Percentiles rank a stretch among this genome's conserved stretches.
Conservation (phyloP, 352 stramenopile genomes). For the Globisporangium emineosum region DNA sequence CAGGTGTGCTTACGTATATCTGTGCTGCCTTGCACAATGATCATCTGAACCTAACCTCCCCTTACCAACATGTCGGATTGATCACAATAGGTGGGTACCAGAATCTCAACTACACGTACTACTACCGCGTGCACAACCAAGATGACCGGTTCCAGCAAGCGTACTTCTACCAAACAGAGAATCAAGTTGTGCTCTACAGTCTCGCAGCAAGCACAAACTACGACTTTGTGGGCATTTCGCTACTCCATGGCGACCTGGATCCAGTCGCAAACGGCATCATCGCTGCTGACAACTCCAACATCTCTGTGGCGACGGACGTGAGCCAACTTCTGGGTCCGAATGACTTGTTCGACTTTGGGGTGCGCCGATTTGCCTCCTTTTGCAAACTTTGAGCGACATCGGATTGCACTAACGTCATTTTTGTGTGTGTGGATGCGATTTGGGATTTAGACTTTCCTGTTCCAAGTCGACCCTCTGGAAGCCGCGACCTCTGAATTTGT, state of each 20-base stretch:
- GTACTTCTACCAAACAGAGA: slow-evolving; percentile 18
- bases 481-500: slow-evolving; percentile 1
- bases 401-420: not conserved
- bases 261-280: slow-evolving; percentile 21
- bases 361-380: slow-evolving; percentile 20
- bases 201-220: slow-evolving; percentile 43
- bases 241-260: slow-evolving; percentile 14
- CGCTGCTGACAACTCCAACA: slow-evolving; percentile 19
- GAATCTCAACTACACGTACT: slow-evolving; percentile 34
- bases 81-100: slow-evolving; percentile 26
- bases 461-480: slow-evolving; percentile 32
- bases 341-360: slow-evolving; percentile 47
- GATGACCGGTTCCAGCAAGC: slow-evolving; percentile 25
- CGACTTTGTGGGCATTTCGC: slow-evolving; percentile 43
- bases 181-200: slow-evolving; percentile 22
- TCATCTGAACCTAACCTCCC: not conserved
- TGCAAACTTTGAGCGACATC: no score
- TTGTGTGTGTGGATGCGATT: not conserved
- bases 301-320: slow-evolving; percentile 21
- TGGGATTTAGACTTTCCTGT: slow-evolving; percentile 37
- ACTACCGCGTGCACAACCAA: slow-evolving; percentile 22
- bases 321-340: not conserved
- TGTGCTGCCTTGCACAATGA: not conserved
- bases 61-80: not conserved
- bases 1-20: slow-evolving; percentile 18